Evolutionary conservation across 176 grass and related monocot species (phyloP).

Genomic region (Lolium perenne): DNA sequence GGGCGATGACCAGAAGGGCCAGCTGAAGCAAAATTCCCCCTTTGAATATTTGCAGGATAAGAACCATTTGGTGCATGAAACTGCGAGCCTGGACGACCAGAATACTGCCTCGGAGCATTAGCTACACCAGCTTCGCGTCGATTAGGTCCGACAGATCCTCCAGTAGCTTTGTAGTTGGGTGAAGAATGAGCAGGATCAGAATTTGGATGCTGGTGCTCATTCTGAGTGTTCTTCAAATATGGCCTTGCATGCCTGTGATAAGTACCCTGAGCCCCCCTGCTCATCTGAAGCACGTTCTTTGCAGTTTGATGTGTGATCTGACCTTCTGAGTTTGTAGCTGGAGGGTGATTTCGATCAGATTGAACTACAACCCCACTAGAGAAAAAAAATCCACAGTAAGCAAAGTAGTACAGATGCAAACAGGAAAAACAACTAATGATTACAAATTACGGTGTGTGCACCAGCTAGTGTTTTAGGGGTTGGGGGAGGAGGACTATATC

Average conservation of each 20-base stretch:
- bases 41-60: conserved; percentile 43
- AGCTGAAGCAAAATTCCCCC: conserved; percentile 45
- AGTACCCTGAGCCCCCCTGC: conserved; percentile 45
- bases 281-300: conserved; percentile 35
- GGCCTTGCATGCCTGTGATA: conserved; percentile 49
- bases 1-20: conserved; percentile 47
- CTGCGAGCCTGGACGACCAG: conserved; percentile 39
- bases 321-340: conserved; percentile 49
- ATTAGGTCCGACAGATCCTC: conserved; percentile 54
- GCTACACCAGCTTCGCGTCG: conserved; percentile 49
- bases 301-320: conserved; percentile 41
- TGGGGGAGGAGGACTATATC: background rate
- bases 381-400: conserved; percentile 32
- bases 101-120: conserved; percentile 45
- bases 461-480: background rate
- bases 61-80: conserved; percentile 43
- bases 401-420: conserved; percentile 24
- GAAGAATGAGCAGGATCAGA: conserved; percentile 52
- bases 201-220: conserved; percentile 41
- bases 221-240: conserved; percentile 52
- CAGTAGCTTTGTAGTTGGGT: conserved; percentile 42
- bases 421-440: conserved; percentile 24
- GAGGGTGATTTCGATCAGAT: conserved; percentile 44
- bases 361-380: conserved; percentile 51
- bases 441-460: background rate